These are phyloP conservation scores for Carallia brachiata DNA, from an alignment of 345 rosid genomes.

Conservation along the genomic window DNA sequence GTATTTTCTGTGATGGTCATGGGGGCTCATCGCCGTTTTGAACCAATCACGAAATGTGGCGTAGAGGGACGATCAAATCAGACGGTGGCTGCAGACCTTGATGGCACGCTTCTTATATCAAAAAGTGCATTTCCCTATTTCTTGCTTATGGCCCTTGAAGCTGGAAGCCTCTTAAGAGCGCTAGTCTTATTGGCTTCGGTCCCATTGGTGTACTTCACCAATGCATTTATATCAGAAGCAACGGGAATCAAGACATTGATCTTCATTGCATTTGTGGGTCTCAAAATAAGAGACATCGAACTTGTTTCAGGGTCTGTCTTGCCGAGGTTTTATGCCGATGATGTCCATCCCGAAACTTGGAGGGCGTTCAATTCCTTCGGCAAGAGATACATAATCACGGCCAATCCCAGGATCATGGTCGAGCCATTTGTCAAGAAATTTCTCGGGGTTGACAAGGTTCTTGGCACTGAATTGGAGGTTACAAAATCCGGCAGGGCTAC, in stretches of 20 bases:
- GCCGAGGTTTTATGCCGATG: slow-evolving; percentile 81
- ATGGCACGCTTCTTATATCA: slow-evolving; percentile 81
- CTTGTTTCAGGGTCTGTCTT: slow-evolving; percentile 76
- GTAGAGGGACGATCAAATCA: slow-evolving; percentile 65
- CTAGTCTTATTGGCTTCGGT: slow-evolving; percentile 56
- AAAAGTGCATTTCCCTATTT: slow-evolving; percentile 81
- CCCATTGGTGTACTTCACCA: slow-evolving; percentile 66
- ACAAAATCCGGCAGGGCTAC: slow-evolving; percentile 75
- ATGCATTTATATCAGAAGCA: slow-evolving; percentile 63
- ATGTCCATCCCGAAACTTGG: slow-evolving; percentile 87
- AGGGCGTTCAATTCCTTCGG: slow-evolving; percentile 75
- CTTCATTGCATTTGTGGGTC: slow-evolving; percentile 67
- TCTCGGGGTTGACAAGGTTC: slow-evolving; percentile 75
- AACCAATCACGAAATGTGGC: slow-evolving; percentile 49
- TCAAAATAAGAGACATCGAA: slow-evolving; percentile 68
- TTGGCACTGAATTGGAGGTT: slow-evolving; percentile 79
- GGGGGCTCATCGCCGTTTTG: slow-evolving; percentile 59
- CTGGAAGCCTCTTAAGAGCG: slow-evolving; percentile 73
- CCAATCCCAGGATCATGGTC: slow-evolving; percentile 79
- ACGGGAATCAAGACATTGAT: slow-evolving; percentile 61
- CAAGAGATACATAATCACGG: slow-evolving; percentile 67
- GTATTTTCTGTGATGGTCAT: slow-evolving; percentile 24
- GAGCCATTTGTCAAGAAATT: slow-evolving; percentile 74
- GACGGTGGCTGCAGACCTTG: slow-evolving; percentile 74
- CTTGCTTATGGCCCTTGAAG: slow-evolving; percentile 85